Conservation (phyloP, 176 grass and related monocot genomes). For the Otatea glauca region DNA sequence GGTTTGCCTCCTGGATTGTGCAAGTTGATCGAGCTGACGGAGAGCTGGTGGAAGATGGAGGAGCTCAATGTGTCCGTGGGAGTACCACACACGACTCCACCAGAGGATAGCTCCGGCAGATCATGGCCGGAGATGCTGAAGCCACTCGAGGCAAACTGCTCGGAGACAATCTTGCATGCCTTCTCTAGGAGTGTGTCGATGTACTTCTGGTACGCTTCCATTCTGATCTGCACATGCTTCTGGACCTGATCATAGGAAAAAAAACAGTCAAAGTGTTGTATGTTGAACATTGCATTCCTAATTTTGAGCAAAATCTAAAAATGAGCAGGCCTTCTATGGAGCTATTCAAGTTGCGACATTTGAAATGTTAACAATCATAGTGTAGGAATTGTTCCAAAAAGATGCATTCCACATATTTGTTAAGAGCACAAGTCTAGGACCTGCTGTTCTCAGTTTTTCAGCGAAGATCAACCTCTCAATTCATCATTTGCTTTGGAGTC, state of each 20-base stretch:
- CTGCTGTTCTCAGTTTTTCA: background rate
- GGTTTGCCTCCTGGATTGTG: constrained; percentile 66
- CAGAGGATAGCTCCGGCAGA: constrained; percentile 51
- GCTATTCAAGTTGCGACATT: background rate
- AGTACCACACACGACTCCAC: constrained; percentile 47
- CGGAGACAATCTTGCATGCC: constrained; percentile 89
- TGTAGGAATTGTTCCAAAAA: constrained; percentile 2
- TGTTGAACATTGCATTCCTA: background rate
- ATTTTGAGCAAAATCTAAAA: background rate
- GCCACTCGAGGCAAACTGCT: constrained; percentile 68
- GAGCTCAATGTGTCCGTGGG: constrained; percentile 61
- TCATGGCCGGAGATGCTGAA: constrained; percentile 63
- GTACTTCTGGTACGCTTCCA: constrained; percentile 87
- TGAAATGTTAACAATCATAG: background rate
- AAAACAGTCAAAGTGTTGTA: background rate
- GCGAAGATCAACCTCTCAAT: background rate
- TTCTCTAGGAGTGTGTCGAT: constrained; percentile 84
- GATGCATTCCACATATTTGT: background rate
- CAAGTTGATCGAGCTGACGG: constrained; percentile 64
- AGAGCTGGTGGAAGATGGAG: constrained; percentile 77
- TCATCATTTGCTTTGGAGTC: constrained; percentile 5
- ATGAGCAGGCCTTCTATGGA: background rate
- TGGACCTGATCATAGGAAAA: constrained; percentile 61
- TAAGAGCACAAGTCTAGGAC: constrained; percentile 1
- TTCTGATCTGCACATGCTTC: constrained; percentile 95